These are phyloP conservation scores for Ascochyta koolunga DNA, from an alignment of 2,329 filamentous ascomycete genomes.

Conservation along the genomic window DNA sequence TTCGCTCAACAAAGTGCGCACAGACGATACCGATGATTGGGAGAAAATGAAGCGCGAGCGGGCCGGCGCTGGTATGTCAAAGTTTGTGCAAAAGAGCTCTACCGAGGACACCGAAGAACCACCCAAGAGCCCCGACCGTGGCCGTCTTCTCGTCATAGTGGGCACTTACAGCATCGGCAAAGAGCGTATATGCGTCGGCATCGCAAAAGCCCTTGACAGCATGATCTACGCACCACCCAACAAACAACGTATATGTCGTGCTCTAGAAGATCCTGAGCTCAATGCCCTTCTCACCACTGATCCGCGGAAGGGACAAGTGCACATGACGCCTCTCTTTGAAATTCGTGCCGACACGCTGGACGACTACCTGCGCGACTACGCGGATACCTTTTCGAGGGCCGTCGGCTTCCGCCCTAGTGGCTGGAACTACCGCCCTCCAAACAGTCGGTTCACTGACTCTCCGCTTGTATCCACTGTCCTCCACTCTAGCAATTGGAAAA, in stretches of 20 bases:
- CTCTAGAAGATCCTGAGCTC: slow-evolving; percentile 85
- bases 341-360: slow-evolving; percentile 88
- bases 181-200: slow-evolving; percentile 91
- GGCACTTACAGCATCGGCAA: slow-evolving; percentile 99
- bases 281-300: slow-evolving; percentile 76
- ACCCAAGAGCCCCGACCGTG: slow-evolving; percentile 49
- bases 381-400: slow-evolving; percentile 81
- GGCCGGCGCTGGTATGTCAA: slow-evolving; percentile 65
- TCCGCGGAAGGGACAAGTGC: slow-evolving; percentile 86
- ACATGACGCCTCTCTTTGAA: slow-evolving; percentile 97
- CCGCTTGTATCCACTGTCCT: slow-evolving; percentile 69
- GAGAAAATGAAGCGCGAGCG: slow-evolving; percentile 62
- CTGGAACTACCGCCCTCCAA: slow-evolving; percentile 86
- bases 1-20: slow-evolving; percentile 71
- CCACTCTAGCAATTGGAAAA: slow-evolving; percentile 75
- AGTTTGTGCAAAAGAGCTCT: slow-evolving; percentile 62
- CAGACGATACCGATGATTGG: slow-evolving; percentile 62
- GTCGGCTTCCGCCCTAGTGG: slow-evolving; percentile 92
- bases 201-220: slow-evolving; percentile 80
- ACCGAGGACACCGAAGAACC: slow-evolving; percentile 34
- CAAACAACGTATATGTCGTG: slow-evolving; percentile 84
- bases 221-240: slow-evolving; percentile 87
- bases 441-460: slow-evolving; percentile 65
- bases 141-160: slow-evolving; percentile 85
- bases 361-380: slow-evolving; percentile 83